These are phyloP conservation scores for Penicillium rolfsii DNA, from an alignment of 2,329 filamentous ascomycete species.

Conservation along the genomic window DNA sequence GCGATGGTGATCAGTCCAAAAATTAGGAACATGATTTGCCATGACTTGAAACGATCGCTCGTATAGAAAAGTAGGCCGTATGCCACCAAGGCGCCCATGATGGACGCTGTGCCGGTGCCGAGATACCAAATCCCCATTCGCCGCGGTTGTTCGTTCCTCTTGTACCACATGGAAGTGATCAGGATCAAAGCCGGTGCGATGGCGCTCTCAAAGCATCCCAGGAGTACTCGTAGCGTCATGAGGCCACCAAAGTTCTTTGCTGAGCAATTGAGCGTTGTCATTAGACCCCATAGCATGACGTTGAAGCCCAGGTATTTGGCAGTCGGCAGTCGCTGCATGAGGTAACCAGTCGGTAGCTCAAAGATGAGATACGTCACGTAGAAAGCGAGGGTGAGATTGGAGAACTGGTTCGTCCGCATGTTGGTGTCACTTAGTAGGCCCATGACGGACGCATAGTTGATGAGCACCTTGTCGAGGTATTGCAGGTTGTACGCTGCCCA, in stretches of 20 bases:
- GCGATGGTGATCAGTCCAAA: conserved; percentile 50
- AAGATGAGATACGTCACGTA: conserved; percentile 62
- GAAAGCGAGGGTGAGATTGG: conserved; percentile 61
- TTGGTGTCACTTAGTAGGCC: conserved; percentile 58
- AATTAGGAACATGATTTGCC: conserved; percentile 56
- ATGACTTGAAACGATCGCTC: conserved; percentile 44
- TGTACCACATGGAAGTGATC: conserved; percentile 61
- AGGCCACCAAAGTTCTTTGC: conserved; percentile 56
- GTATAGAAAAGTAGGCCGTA: conserved; percentile 59
- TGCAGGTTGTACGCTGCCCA: conserved; percentile 62
- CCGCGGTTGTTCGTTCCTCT: conserved; percentile 59
- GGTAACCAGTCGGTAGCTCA: conserved; percentile 61
- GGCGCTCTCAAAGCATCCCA: conserved; percentile 59
- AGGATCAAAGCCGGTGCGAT: conserved; percentile 60
- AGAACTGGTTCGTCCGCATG: conserved; percentile 61
- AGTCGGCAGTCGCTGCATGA: conserved; percentile 58
- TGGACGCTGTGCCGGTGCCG: conserved; percentile 58
- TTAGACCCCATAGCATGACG: conserved; percentile 50
- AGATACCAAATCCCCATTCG: conserved; percentile 65
- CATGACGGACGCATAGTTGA: conserved; percentile 62
- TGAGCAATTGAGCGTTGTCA: conserved; percentile 54
- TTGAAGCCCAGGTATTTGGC: conserved; percentile 57
- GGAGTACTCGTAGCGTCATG: conserved; percentile 54
- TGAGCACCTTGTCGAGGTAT: conserved; percentile 61
- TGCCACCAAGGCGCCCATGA: conserved; percentile 58